These are phyloP conservation scores for Eruca vesicaria DNA, from an alignment of 441 rosid genomes.

Conservation along the genomic window DNA sequence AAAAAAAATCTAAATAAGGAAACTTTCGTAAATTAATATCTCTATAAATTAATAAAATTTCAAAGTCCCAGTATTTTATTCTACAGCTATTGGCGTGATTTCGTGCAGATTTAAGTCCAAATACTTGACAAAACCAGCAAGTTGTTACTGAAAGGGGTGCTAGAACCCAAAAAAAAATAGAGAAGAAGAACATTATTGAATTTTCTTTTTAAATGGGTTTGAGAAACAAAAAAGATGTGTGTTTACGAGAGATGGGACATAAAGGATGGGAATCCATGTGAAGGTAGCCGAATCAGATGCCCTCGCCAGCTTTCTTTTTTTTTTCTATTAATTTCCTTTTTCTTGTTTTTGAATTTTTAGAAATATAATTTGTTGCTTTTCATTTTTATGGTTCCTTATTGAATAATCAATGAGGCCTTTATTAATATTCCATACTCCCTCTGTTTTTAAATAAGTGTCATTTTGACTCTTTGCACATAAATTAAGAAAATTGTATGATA, in stretches of 20 bases:
- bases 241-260: constrained; percentile 24
- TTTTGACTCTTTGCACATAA: too few species aligned
- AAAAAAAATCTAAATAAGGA: too few species aligned
- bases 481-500: too few species aligned
- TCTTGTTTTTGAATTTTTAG: not conserved
- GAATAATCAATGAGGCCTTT: constrained; percentile 6
- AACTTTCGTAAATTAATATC: too few species aligned
- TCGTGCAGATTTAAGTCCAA: not conserved
- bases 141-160: not conserved
- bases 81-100: not conserved
- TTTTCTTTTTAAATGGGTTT: not conserved
- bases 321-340: not conserved
- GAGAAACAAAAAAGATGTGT: constrained; percentile 13
- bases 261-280: constrained; percentile 35
- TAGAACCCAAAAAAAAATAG: not conserved
- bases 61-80: too few species aligned
- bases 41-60: too few species aligned
- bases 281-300: constrained; percentile 28
- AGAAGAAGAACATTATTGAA: not conserved
- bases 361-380: not conserved
- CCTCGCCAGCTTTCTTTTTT: constrained; percentile 29
- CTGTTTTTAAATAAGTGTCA: too few species aligned
- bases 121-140: not conserved
- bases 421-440: too few species aligned
- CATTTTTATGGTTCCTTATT: not conserved